phyloP scores from a whole-genome alignment of 106 monocot species.

The Platanthera zijinensis region DNA sequence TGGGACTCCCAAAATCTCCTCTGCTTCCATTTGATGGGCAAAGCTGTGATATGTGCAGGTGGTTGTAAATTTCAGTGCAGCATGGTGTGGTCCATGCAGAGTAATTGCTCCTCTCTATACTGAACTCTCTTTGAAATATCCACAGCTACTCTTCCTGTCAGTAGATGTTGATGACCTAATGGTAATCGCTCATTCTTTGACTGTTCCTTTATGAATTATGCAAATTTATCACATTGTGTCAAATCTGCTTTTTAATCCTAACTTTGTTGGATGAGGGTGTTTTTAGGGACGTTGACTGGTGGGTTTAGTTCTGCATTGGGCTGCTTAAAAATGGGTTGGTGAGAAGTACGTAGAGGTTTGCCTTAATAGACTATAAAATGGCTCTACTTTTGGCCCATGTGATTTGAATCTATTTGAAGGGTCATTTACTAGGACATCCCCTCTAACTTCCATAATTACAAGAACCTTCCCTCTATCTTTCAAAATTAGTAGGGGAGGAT shows the following conservation, averaged over 20 bases:
- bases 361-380: not conserved
- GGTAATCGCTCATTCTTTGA: slow-evolving; percentile 19
- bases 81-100: slow-evolving; percentile 80
- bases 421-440: too few relatives aligned
- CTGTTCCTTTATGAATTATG: not conserved
- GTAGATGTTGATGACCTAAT: slow-evolving; percentile 63
- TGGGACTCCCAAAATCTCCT: not conserved
- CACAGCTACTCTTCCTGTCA: slow-evolving; percentile 47
- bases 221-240: not conserved
- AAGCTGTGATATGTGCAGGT: slow-evolving; percentile 26
- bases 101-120: slow-evolving; percentile 47
- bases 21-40: not conserved
- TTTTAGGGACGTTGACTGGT: not conserved
- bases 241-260: not conserved
- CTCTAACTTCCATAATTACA: too few relatives aligned
- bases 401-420: not conserved
- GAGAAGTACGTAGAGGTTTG: too few relatives aligned
- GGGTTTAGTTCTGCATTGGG: too few relatives aligned
- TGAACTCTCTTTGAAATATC: slow-evolving; percentile 55
- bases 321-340: too few relatives aligned
- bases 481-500: too few relatives aligned
- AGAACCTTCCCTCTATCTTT: too few relatives aligned
- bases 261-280: not conserved
- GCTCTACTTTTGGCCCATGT: not conserved
- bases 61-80: slow-evolving; percentile 73